These are phyloP conservation scores for Candida sp. DNA, from an alignment of 1,139 yeast species.

Conservation along the genomic window DNA sequence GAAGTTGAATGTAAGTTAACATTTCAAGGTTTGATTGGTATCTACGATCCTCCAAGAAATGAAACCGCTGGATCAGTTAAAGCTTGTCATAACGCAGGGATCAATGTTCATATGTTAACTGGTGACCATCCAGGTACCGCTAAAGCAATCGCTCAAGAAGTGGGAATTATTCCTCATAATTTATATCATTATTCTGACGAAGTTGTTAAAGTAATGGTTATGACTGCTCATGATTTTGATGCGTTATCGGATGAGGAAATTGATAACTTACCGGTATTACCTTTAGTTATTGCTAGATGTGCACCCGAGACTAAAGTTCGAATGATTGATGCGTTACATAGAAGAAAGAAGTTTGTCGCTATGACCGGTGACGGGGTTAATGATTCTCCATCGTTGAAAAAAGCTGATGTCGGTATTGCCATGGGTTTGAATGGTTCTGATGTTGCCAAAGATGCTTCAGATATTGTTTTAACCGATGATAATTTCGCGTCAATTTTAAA, in stretches of 20 bases:
- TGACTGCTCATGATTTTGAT: slow-evolving; percentile 49
- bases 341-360: slow-evolving; percentile 36
- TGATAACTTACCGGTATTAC: slow-evolving; percentile 31
- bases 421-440: slow-evolving; percentile 50
- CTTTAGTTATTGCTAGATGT: slow-evolving; percentile 45
- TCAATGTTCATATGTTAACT: slow-evolving; percentile 51
- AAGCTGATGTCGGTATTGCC: slow-evolving; percentile 40
- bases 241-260: slow-evolving; percentile 25
- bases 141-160: slow-evolving; percentile 48
- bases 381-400: slow-evolving; percentile 34
- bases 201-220: slow-evolving; percentile 31
- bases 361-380: slow-evolving; percentile 42
- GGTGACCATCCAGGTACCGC: slow-evolving; percentile 57
- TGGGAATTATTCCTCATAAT: slow-evolving; percentile 45
- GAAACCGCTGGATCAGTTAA: slow-evolving; percentile 45
- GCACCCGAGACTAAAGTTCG: slow-evolving; percentile 53
- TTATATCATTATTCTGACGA: slow-evolving; percentile 34
- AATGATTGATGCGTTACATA: slow-evolving; percentile 49
- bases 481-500: slow-evolving; percentile 51
- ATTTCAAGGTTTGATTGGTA: slow-evolving; percentile 49
- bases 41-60: slow-evolving; percentile 54
- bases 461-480: slow-evolving; percentile 50
- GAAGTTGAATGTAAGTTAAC: slow-evolving; percentile 29
- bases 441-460: slow-evolving; percentile 59
- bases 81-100: slow-evolving; percentile 49